Conservation (phyloP, 345 rosid species). For the Eucalyptus pumila region DNA sequence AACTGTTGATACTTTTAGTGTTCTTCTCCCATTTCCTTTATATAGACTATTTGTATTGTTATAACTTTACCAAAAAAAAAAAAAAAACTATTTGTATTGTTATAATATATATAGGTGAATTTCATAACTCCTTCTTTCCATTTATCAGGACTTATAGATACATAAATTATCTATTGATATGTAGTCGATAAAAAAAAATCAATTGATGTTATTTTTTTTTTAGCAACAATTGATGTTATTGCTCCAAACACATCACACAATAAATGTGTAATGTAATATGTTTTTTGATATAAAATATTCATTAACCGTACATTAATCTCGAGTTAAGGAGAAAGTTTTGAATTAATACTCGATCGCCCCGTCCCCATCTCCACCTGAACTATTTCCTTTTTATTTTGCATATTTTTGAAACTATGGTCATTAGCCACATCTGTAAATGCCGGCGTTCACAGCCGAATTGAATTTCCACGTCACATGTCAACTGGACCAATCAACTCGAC, state of each 20-base stretch:
- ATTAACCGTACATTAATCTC: not conserved
- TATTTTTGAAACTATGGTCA: not conserved
- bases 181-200: not conserved
- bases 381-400: not conserved
- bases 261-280: not conserved
- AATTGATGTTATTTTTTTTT: not conserved
- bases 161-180: not conserved
- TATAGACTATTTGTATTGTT: not conserved
- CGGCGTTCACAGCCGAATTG: not conserved
- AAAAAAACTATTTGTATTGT: not conserved
- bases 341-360: not conserved
- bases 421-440: not conserved
- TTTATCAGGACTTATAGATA: not conserved
- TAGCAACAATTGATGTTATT: not conserved
- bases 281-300: not conserved
- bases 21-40: not conserved
- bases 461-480: not conserved
- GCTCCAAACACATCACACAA: not conserved
- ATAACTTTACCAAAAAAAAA: not conserved
- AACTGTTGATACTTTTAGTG: too few species aligned
- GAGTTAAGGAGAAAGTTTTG: not conserved
- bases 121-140: not conserved
- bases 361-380: not conserved
- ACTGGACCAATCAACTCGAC: not conserved
- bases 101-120: not conserved